Evolutionary conservation across 129 eudicot genomes (phyloP).

Genomic region (Arctium lappa): DNA sequence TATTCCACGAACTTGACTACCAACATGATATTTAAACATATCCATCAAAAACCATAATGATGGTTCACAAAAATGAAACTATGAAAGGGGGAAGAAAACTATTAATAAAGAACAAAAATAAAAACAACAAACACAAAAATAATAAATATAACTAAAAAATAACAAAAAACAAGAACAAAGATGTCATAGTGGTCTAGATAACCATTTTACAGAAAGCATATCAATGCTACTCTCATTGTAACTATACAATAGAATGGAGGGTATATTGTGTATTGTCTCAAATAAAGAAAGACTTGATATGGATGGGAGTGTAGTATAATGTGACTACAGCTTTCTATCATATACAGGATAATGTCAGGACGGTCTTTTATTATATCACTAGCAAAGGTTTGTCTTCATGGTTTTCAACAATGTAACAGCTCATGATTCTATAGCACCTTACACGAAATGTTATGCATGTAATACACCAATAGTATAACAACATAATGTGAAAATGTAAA

Average conservation of each 20-base stretch:
- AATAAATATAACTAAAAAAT: no score
- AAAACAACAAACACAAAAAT: neutral
- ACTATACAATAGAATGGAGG: neutral
- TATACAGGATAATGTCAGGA: neutral
- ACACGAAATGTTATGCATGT: neutral
- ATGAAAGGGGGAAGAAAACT: neutral
- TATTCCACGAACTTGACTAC: neutral
- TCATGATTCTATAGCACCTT: neutral
- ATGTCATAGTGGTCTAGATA: neutral
- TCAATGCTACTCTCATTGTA: neutral
- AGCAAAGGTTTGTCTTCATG: neutral
- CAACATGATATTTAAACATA: neutral
- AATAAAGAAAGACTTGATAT: no score
- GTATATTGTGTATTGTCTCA: neutral
- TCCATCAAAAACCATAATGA: neutral
- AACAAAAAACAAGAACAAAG: neutral
- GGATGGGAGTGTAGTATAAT: neutral
- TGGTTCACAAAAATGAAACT: neutral
- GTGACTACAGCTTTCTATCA: neutral
- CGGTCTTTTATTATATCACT: neutral
- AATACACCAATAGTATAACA: constrained; percentile 1
- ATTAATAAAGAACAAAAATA: neutral
- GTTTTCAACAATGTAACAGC: neutral
- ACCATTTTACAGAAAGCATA: neutral
- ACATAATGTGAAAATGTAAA: neutral